phyloP scores from a whole-genome alignment of 306 rosid species.

The Cicer pinnatifidum region DNA sequence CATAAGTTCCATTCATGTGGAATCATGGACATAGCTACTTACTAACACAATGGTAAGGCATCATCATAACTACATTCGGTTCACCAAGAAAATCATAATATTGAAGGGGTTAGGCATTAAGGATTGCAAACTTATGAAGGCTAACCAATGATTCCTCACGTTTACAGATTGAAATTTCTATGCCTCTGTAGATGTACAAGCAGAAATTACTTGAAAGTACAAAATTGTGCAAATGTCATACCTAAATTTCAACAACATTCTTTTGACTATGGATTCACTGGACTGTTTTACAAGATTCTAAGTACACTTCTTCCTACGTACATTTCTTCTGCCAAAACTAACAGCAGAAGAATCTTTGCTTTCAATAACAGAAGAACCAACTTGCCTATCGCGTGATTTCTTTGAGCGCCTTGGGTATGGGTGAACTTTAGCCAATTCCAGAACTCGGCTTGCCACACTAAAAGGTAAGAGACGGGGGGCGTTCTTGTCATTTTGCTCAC shows the following conservation, averaged over 20 bases:
- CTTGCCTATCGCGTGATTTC: constrained; percentile 43
- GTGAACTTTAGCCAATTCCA: constrained; percentile 79
- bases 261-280: constrained; percentile 49
- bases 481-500: constrained; percentile 59
- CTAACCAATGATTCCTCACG: constrained; percentile 36
- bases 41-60: neutral
- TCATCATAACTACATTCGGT: neutral
- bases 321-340: constrained; percentile 56
- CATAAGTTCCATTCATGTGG: too few relatives aligned
- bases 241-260: constrained; percentile 54
- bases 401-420: constrained; percentile 81
- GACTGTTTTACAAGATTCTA: constrained; percentile 45
- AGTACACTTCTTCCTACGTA: constrained; percentile 52
- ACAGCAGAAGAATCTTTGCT: constrained; percentile 48
- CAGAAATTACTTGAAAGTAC: constrained; percentile 38
- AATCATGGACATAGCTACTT: too few relatives aligned
- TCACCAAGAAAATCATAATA: neutral
- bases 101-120: constrained; percentile 16
- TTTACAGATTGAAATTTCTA: constrained; percentile 48
- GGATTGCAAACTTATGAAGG: constrained; percentile 21
- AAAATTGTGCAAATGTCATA: constrained; percentile 48
- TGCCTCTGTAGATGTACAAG: constrained; percentile 45
- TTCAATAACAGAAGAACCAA: constrained; percentile 46
- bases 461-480: constrained; percentile 65
- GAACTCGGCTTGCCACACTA: constrained; percentile 68